Percentiles rank a stretch among this genome's conserved stretches.
Evolutionary conservation across 768 basidiomycete species (phyloP).

Genomic region (Arthromyces matolae): DNA sequence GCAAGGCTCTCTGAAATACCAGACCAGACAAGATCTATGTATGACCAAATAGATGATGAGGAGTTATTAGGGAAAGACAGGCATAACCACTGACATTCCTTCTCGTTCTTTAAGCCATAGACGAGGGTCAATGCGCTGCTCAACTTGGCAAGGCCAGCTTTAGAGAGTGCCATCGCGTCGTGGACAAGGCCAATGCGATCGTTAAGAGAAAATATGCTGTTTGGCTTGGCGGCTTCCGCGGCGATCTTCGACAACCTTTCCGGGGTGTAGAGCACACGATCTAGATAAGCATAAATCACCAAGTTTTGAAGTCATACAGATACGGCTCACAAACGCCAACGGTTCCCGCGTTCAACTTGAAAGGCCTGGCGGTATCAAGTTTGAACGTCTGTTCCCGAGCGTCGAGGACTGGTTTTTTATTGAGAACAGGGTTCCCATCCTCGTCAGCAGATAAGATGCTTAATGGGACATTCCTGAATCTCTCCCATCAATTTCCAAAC

Average conservation of each 20-base stretch:
- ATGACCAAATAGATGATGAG: not conserved
- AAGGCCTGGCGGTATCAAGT: slow-evolving; percentile 72
- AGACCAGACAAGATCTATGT: slow-evolving; percentile 76
- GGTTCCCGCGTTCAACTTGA: slow-evolving; percentile 90
- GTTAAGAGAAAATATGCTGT: slow-evolving; percentile 62
- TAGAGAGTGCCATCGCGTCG: slow-evolving; percentile 76
- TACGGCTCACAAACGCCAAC: slow-evolving; percentile 76
- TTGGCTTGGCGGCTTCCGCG: slow-evolving; percentile 61
- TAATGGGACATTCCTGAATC: slow-evolving; percentile 73
- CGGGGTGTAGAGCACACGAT: slow-evolving; percentile 82
- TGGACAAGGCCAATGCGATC: slow-evolving; percentile 89
- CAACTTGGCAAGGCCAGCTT: slow-evolving; percentile 73
- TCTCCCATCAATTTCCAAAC: slow-evolving; percentile 2
- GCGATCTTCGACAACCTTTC: slow-evolving; percentile 78
- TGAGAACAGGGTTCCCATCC: slow-evolving; percentile 52
- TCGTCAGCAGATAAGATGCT: slow-evolving; percentile 61
- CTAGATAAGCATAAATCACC: slow-evolving; percentile 33
- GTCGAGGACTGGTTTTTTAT: slow-evolving; percentile 62
- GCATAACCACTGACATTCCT: slow-evolving; percentile 55
- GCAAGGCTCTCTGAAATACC: slow-evolving; percentile 57
- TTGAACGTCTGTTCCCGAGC: slow-evolving; percentile 64
- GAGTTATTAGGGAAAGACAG: not conserved
- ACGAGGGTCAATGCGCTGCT: slow-evolving; percentile 77
- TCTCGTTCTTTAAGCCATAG: slow-evolving; percentile 65
- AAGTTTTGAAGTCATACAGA: not conserved